Percentiles rank a stretch among this genome's conserved stretches.
Evolutionary conservation across 768 basidiomycete genomes (phyloP).

Genomic region (Collybia sp.): DNA sequence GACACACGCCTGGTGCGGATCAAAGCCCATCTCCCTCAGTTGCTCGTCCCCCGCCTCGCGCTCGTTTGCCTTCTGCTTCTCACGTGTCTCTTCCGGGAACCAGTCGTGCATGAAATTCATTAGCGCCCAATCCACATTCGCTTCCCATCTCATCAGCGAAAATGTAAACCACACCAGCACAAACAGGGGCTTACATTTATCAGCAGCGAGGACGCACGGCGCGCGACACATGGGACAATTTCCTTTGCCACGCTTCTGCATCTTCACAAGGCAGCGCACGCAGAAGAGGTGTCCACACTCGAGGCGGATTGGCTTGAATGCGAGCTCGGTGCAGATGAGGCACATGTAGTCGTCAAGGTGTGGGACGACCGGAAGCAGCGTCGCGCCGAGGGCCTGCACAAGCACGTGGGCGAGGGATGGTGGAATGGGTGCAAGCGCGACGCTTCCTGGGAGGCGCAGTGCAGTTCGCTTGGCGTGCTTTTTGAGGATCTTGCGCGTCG

Average conservation of each 20-base stretch:
- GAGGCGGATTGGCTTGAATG: conserved; percentile 89
- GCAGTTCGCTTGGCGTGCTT: conserved; percentile 91
- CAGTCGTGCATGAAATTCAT: conserved; percentile 87
- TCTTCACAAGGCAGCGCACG: conserved; percentile 80
- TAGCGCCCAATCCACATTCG: conserved; percentile 75
- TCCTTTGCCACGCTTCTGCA: conserved; percentile 76
- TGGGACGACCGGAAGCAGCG: conserved; percentile 75
- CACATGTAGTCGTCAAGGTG: conserved; percentile 83
- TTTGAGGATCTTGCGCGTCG: conserved; percentile 89
- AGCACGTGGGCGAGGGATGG: conserved; percentile 38
- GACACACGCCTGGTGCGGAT: conserved; percentile 36
- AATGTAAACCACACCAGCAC: conserved; percentile 1
- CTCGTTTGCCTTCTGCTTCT: conserved; percentile 73
- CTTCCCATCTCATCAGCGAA: conserved; percentile 26
- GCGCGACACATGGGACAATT: conserved; percentile 86
- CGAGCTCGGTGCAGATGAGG: conserved; percentile 83
- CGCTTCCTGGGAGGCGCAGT: conserved; percentile 51
- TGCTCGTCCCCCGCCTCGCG: conserved; percentile 70
- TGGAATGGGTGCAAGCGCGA: conserved; percentile 14
- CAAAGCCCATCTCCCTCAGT: conserved; percentile 58
- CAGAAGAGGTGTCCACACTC: conserved; percentile 78
- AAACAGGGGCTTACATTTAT: conserved; percentile 52
- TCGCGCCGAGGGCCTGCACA: conserved; percentile 80
- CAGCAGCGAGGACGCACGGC: conserved; percentile 70
- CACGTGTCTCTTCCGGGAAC: conserved; percentile 81